Evolutionary conservation across 768 basidiomycete genomes (phyloP).

Genomic region (Harrya chromipes): DNA sequence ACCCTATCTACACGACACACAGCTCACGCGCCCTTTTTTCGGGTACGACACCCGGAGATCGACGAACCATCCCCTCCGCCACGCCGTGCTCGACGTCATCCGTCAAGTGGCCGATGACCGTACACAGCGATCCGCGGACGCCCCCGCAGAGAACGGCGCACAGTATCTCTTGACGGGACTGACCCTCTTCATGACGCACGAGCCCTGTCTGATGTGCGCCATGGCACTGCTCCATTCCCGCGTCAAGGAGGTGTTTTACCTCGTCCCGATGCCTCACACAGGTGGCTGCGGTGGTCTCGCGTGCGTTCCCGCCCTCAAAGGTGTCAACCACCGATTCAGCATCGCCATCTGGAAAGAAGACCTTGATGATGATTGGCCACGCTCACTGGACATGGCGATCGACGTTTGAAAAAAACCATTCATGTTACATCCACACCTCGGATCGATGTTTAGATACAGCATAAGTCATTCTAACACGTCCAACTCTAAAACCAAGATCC

Average conservation of each 20-base stretch:
- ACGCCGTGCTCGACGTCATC: conserved; percentile 78
- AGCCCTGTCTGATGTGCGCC: conserved; percentile 96
- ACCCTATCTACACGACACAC: conserved; percentile 39
- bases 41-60: conserved; percentile 72
- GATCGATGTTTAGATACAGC: conserved; percentile 1
- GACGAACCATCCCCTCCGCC: conserved; percentile 74
- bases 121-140: conserved; percentile 24
- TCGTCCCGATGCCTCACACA: conserved; percentile 69
- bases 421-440: neutral
- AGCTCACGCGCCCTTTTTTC: conserved; percentile 38
- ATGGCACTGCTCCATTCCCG: conserved; percentile 96
- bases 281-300: conserved; percentile 83
- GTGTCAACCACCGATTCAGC: conserved; percentile 86
- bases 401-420: conserved; percentile 27
- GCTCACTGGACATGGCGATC: conserved; percentile 18
- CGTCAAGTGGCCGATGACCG: conserved; percentile 61
- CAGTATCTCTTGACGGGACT: conserved; percentile 87
- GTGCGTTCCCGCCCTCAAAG: conserved; percentile 76
- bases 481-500: no score
- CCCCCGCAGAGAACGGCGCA: conserved; percentile 49
- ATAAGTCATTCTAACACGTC: neutral
- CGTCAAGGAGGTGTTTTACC: conserved; percentile 80
- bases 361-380: neutral
- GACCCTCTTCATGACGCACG: conserved; percentile 88
- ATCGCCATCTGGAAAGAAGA: conserved; percentile 62